A percentile compares a stretch with the other conserved stretches of the same genome.
These are phyloP conservation scores for Coniochaeta pulveracea DNA, from an alignment of 2,329 filamentous ascomycete species.

Conservation along the genomic window DNA sequence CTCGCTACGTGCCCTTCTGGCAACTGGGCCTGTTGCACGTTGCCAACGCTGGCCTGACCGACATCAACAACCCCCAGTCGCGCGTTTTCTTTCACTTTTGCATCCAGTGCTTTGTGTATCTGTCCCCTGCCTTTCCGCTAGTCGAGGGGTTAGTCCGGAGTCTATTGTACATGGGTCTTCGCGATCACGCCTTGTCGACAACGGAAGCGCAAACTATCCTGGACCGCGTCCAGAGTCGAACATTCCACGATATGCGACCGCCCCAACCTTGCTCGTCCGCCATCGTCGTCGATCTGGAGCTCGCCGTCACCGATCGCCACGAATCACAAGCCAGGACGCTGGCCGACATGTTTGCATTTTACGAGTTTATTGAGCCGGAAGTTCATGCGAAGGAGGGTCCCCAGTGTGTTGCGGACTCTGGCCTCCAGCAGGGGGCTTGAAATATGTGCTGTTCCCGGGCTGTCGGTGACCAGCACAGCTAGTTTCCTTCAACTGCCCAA, in stretches of 20 bases:
- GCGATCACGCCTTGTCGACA: neutral
- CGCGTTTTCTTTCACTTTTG: constrained; percentile 1
- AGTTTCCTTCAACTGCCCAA: too few relatives aligned
- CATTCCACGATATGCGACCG: too few relatives aligned
- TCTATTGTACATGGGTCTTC: neutral
- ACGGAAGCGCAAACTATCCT: neutral
- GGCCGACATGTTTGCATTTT: neutral
- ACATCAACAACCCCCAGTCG: constrained; percentile 1
- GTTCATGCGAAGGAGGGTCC: too few relatives aligned
- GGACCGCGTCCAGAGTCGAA: too few relatives aligned
- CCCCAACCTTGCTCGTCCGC: neutral
- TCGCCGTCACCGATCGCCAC: constrained; percentile 1
- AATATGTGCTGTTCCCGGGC: too few relatives aligned
- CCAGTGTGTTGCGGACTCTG: too few relatives aligned
- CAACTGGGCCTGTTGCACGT: constrained; percentile 17
- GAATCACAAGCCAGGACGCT: neutral
- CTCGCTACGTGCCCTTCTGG: constrained; percentile 13
- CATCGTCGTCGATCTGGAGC: neutral
- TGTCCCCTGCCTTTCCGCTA: neutral
- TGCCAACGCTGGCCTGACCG: constrained; percentile 15
- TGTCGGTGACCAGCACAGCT: too few relatives aligned
- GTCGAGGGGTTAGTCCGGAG: constrained; percentile 3
- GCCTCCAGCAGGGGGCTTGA: too few relatives aligned
- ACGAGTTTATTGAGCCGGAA: neutral
- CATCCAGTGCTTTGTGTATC: neutral